Evolutionary conservation across 306 rosid genomes (phyloP).

Genomic region (Corylus avellana): DNA sequence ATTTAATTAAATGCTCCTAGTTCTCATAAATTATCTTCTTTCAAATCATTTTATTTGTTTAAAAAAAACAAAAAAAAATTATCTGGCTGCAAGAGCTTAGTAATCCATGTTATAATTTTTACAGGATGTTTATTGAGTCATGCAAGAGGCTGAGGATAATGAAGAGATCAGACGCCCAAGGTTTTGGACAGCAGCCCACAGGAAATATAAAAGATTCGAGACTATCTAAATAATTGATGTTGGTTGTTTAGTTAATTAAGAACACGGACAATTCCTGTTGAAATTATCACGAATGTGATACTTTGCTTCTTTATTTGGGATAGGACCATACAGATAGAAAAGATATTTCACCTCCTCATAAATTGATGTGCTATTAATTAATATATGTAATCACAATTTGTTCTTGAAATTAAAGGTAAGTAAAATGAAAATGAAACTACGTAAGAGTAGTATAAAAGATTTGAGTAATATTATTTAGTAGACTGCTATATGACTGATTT

Average conservation of each 20-base stretch:
- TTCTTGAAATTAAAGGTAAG: too few relatives aligned
- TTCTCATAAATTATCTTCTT: too few relatives aligned
- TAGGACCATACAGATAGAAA: neutral
- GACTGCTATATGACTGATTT: too few relatives aligned
- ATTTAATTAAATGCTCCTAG: too few relatives aligned
- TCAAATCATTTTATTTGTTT: too few relatives aligned
- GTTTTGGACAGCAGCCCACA: slow-evolving; percentile 56
- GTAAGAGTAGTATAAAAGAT: too few relatives aligned
- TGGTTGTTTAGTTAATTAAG: neutral
- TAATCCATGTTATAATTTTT: neutral
- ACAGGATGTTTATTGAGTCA: slow-evolving; percentile 82
- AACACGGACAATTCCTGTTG: neutral
- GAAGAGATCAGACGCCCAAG: slow-evolving; percentile 84
- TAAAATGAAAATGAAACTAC: too few relatives aligned
- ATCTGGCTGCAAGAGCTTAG: too few relatives aligned
- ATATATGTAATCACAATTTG: too few relatives aligned
- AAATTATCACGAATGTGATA: neutral
- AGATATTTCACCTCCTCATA: neutral
- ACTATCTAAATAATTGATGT: neutral
- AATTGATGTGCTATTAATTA: neutral
- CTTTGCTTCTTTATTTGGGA: slow-evolving; percentile 11
- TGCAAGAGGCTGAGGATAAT: slow-evolving; percentile 95
- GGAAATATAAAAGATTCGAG: slow-evolving; percentile 31
- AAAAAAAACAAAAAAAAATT: too few relatives aligned
- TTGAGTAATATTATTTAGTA: too few relatives aligned